These are phyloP conservation scores for Moringa oleifera DNA, from an alignment of 345 rosid genomes.

Conservation along the genomic window DNA sequence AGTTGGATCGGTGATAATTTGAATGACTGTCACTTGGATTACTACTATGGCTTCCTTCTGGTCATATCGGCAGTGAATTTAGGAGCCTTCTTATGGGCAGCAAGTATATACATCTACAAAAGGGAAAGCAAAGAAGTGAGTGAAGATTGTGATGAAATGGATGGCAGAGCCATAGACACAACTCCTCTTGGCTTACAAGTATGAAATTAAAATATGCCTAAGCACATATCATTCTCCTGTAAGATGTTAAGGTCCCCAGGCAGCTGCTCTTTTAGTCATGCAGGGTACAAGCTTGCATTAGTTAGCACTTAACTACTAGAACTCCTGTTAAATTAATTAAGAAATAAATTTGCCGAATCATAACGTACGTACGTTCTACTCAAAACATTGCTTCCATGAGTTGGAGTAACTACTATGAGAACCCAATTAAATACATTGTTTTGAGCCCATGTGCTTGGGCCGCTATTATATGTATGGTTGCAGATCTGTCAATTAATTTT, in stretches of 20 bases:
- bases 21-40: constrained; percentile 76
- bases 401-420: no score
- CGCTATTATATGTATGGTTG: no score
- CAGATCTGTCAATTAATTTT: no score
- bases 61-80: constrained; percentile 53
- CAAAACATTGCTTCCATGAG: no score
- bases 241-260: constrained; percentile 2
- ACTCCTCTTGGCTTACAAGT: constrained; percentile 49
- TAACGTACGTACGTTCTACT: no score
- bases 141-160: constrained; percentile 42
- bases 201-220: constrained; percentile 14
- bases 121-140: constrained; percentile 40
- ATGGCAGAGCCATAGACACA: constrained; percentile 48
- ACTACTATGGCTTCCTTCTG: constrained; percentile 77
- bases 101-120: constrained; percentile 64
- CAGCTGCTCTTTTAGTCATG: no score
- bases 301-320: no score
- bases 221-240: neutral
- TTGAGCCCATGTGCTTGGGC: no score
- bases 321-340: no score
- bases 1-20: constrained; percentile 86
- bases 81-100: constrained; percentile 66
- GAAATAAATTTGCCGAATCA: no score
- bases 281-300: no score
- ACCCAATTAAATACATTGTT: no score